Evolutionary conservation across 495 filamentous ascomycete genomes (phyloP).

Genomic region (Xylaria intraflava): DNA sequence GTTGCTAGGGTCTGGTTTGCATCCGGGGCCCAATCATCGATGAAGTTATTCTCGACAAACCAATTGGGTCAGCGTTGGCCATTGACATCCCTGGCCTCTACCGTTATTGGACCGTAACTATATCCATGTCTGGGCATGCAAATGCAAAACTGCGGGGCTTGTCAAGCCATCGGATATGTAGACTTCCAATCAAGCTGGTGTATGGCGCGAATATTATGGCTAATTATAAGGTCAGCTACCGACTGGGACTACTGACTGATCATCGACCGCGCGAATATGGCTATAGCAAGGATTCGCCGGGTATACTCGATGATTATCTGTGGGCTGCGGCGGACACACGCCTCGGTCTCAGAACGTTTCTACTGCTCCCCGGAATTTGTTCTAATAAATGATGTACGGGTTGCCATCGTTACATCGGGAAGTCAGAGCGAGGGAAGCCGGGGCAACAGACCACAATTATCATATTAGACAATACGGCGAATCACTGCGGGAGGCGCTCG

Average conservation of each 20-base stretch:
- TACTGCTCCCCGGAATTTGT: neutral
- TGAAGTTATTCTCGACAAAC: neutral
- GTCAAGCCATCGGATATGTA: neutral
- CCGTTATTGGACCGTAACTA: neutral
- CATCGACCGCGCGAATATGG: neutral
- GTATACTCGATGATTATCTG: neutral
- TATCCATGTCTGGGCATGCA: neutral
- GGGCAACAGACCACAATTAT: neutral
- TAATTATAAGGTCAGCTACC: no score
- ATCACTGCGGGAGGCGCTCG: neutral
- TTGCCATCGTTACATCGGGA: neutral
- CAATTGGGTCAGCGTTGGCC: neutral
- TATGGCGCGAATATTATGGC: neutral
- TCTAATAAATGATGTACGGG: neutral
- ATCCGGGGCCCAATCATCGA: neutral
- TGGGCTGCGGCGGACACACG: no score
- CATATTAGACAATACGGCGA: neutral
- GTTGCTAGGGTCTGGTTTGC: neutral
- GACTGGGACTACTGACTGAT: neutral
- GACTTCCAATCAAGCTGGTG: neutral
- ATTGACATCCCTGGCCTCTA: neutral
- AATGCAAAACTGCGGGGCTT: slow-evolving; percentile 2
- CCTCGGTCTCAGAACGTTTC: neutral
- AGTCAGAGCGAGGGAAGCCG: neutral
- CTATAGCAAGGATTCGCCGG: no score